Evolutionary conservation across 768 basidiomycete species (phyloP), one percentile per base, ranked within the genome.

Genomic region (Dacryopinax spathularia): DNA sequence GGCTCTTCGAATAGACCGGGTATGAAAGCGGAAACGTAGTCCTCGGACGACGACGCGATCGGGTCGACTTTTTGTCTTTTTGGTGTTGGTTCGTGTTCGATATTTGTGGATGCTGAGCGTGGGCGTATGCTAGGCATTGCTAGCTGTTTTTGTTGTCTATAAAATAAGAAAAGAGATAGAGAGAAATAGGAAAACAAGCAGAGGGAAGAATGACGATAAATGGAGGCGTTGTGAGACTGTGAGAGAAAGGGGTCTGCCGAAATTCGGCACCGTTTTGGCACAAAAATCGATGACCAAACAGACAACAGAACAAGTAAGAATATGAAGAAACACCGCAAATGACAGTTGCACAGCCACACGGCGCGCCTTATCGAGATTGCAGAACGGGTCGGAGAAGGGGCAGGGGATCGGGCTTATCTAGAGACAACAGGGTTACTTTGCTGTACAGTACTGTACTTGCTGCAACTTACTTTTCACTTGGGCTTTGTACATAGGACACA

Each of bases 1-100:
- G 77, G 72, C 62, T 79, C 77, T 64, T 83, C 79, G 65, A 91
- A 81, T 48, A 91, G 74, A 43, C 75, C 78, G 20, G 80, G 66
- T 2, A 81, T 75, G 68, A 88, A 88, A 56, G 65, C 33, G 18
- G n/a, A n/a, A 10, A 59, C 41, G 36, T 63, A 44, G 15, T 44
- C 41, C 20, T 29, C 29, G 22, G 18, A 33, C 27, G 22, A 22
- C 13, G 31, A 43, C 25, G 29, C 27, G 33, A n/a, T 29, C 62
- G 18, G 43, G 60, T 18, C 59, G 48, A 56, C 59, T 25, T 36
- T 48, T 37, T 63, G 62, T 25, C 65, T 62, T 22, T 66, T 66
- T 20, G 65, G 36, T 3, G 62, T 25, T n/a, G 56, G 65, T 16
- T 44, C 6, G 37, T 59, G 39, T 20, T 22, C 29, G n/a, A 18